Percentiles rank a stretch among this genome's conserved stretches.
phyloP scores from a whole-genome alignment of 768 basidiomycete genomes.

The Suillus subluteus region DNA sequence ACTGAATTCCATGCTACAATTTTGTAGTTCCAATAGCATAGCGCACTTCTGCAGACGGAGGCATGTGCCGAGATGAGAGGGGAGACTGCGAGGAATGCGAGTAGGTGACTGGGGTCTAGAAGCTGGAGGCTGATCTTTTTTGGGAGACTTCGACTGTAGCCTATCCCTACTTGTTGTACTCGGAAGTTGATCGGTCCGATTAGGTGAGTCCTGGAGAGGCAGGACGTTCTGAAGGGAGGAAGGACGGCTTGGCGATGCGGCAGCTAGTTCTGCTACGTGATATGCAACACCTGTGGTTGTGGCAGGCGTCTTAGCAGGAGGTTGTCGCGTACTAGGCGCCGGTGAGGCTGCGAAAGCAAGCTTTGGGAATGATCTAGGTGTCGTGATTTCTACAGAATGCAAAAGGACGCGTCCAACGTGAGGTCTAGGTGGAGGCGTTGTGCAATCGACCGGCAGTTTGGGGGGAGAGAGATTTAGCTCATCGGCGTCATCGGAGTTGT shows the following conservation, averaged over 20 bases:
- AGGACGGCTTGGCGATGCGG: slow-evolving; percentile 1
- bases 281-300: slow-evolving; percentile 23
- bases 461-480: slow-evolving; percentile 31
- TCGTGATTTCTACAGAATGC: slow-evolving; percentile 36
- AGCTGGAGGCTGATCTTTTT: slow-evolving; percentile 17
- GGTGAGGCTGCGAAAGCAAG: slow-evolving; percentile 19
- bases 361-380: slow-evolving; percentile 23
- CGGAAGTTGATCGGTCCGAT: slow-evolving; percentile 19
- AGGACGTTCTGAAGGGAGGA: slow-evolving; percentile 20
- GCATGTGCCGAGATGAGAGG: slow-evolving; percentile 46
- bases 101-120: slow-evolving; percentile 17
- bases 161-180: slow-evolving; percentile 22
- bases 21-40: slow-evolving; percentile 51
- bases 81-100: slow-evolving; percentile 36
- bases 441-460: slow-evolving; percentile 17
- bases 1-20: slow-evolving; percentile 22
- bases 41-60: slow-evolving; percentile 61
- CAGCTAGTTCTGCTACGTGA: slow-evolving; percentile 6
- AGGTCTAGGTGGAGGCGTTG: slow-evolving; percentile 27
- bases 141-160: slow-evolving; percentile 17
- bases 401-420: slow-evolving; percentile 28
- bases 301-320: slow-evolving; percentile 13
- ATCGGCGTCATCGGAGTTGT: slow-evolving; percentile 25
- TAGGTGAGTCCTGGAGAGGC: slow-evolving; percentile 25
- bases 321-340: neutral